phyloP scores from a whole-genome alignment of 352 stramenopile genomes.

The Phytopythium aichiense region DNA sequence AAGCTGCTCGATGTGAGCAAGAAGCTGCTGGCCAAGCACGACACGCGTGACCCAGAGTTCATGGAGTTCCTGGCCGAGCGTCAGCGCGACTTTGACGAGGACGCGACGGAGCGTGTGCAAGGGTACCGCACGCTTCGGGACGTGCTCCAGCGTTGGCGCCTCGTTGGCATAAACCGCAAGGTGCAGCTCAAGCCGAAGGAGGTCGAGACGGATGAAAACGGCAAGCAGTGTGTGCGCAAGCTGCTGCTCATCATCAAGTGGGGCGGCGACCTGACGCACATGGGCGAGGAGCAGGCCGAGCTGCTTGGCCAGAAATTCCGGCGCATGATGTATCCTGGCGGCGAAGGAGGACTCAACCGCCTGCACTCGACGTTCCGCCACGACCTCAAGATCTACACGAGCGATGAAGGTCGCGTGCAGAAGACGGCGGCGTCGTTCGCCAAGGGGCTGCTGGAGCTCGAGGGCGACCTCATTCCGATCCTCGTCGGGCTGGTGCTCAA shows the following conservation, averaged over 20 bases:
- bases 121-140: constrained; percentile 86
- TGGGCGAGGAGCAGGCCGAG: constrained; percentile 95
- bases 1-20: constrained; percentile 76
- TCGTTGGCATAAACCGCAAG: constrained; percentile 98
- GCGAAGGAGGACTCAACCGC: constrained; percentile 95
- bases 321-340: constrained; percentile 88
- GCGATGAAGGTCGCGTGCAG: constrained; percentile 98
- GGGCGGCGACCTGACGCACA: constrained; percentile 98
- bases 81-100: constrained; percentile 49
- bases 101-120: constrained; percentile 73
- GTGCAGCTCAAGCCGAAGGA: constrained; percentile 92
- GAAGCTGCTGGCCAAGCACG: constrained; percentile 62
- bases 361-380: constrained; percentile 99
- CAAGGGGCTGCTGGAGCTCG: constrained; percentile 98
- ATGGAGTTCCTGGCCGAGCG: constrained; percentile 63
- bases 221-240: constrained; percentile 63
- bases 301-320: constrained; percentile 90
- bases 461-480: constrained; percentile 99
- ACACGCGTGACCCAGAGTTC: constrained; percentile 54
- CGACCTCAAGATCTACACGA: constrained; percentile 99
- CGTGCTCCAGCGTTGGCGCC: constrained; percentile 92
- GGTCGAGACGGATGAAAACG: constrained; percentile 33
- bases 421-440: constrained; percentile 99
- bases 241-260: constrained; percentile 99
- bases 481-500: constrained; percentile 93